Evolutionary conservation across 352 stramenopile species (phyloP), one percentile per base, ranked within the genome.

Genomic region (Globisporangium polare): DNA sequence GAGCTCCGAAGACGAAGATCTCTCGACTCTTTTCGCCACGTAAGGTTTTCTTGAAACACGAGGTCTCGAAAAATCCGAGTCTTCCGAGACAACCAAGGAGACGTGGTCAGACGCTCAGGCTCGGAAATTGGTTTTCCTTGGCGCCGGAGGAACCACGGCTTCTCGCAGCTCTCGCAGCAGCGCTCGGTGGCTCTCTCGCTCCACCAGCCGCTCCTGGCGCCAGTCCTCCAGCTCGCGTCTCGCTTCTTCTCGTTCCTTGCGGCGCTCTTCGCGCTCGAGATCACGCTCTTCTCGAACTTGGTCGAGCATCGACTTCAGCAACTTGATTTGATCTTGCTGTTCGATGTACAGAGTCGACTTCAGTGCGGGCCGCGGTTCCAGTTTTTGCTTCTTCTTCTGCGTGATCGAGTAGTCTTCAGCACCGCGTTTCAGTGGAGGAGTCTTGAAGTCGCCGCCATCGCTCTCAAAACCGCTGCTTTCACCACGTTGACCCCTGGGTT

Each of bases 281-380:
- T 53, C 26, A 3, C 47, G 47, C 47, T 53, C 47, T 53, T 53
- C 47, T 53, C 26, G 26, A 5, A 53, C 31, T 37, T 53, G 26
- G 47, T 53, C 47, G 15, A 53, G 17, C 24, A 53, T 53, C 20
- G 47, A 53, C 15, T 39, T 31, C 15, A 53, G 9, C 3, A 53
- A n/a, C 7, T 37, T 31, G 15, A 39, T 39, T 12, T 53, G 47
- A 15, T 31, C 22, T 12, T 53, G 46, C 13, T 53, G 47, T 20
- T 53, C 17, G 1, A 7, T 20, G 17, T 45, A 45, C 4, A 45
- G 5, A 20, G 39, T 2, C 17, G 18, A 45, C 39, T 20, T 45
- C 15, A 45, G 39, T 4, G 39, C 17, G 3, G 39, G 39, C 2
- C 4, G 47, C 17, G 26, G 31, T 6, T 39, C 47, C 17, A 39